These are phyloP conservation scores for Ochetophila trinervis DNA, from an alignment of 306 rosid genomes.

Conservation along the genomic window DNA sequence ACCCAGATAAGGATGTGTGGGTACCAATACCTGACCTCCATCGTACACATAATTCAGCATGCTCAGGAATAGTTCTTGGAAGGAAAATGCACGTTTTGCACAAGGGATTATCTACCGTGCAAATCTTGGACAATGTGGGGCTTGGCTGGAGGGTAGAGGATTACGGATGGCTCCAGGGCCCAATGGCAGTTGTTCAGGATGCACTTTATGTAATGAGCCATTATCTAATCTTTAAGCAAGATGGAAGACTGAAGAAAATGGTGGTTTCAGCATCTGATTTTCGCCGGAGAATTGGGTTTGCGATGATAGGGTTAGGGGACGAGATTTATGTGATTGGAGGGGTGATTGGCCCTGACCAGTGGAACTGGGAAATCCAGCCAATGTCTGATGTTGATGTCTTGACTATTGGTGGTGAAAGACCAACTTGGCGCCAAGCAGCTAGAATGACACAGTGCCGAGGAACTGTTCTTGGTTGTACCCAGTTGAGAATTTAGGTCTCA, in stretches of 20 bases:
- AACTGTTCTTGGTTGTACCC: conserved; percentile 83
- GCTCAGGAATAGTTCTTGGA: conserved; percentile 81
- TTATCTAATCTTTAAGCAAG: conserved; percentile 62
- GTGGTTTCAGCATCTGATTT: conserved; percentile 75
- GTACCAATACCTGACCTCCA: conserved; percentile 78
- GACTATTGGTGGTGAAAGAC: conserved; percentile 66
- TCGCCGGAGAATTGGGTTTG: conserved; percentile 78
- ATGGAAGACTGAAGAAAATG: conserved; percentile 41
- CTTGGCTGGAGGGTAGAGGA: conserved; percentile 76
- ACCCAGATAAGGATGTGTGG: conserved; percentile 84
- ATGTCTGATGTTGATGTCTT: conserved; percentile 80
- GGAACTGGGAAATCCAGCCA: conserved; percentile 76
- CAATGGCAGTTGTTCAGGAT: conserved; percentile 73
- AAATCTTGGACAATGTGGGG: conserved; percentile 63
- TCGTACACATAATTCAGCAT: conserved; percentile 84
- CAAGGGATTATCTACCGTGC: conserved; percentile 84
- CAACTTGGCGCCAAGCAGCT: conserved; percentile 80
- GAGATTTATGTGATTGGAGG: conserved; percentile 88
- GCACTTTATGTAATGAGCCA: conserved; percentile 86
- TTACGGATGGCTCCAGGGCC: conserved; percentile 84
- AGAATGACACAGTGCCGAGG: conserved; percentile 88
- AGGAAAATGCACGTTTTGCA: conserved; percentile 87
- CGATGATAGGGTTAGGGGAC: conserved; percentile 69
- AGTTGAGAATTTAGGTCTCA: conserved; percentile 62
- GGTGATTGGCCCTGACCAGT: conserved; percentile 73